Percentiles rank a stretch among this genome's conserved stretches.
Conservation (phyloP, 345 rosid species). For the Cardamine occulta region DNA sequence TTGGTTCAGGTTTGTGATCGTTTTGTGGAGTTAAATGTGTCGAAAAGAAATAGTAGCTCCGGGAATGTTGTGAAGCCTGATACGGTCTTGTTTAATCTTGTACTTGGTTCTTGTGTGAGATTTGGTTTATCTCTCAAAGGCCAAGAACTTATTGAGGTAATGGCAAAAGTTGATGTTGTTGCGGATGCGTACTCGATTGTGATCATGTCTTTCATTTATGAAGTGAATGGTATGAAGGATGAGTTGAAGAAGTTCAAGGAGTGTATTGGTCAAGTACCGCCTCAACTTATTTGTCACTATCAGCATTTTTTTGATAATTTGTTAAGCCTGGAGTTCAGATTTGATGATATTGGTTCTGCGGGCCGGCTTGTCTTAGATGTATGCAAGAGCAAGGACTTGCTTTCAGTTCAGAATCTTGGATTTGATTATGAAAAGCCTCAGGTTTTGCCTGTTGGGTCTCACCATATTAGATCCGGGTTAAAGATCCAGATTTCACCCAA, state of each 20-base stretch:
- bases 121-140: slow-evolving; percentile 71
- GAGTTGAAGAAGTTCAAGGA: slow-evolving; percentile 74
- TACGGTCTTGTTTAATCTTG: slow-evolving; percentile 71
- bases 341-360: slow-evolving; percentile 73
- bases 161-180: slow-evolving; percentile 58
- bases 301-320: slow-evolving; percentile 62
- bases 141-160: slow-evolving; percentile 67
- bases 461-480: slow-evolving; percentile 61
- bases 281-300: slow-evolving; percentile 57
- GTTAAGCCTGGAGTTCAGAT: slow-evolving; percentile 71
- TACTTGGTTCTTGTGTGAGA: slow-evolving; percentile 75
- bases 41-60: slow-evolving; percentile 29
- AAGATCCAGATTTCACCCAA: slow-evolving; percentile 62
- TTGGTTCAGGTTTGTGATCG: slow-evolving; percentile 66
- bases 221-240: slow-evolving; percentile 74
- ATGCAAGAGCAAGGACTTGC: slow-evolving; percentile 41
- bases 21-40: slow-evolving; percentile 25
- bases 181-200: slow-evolving; percentile 79
- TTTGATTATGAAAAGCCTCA: slow-evolving; percentile 42
- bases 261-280: slow-evolving; percentile 52
- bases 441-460: slow-evolving; percentile 75
- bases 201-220: slow-evolving; percentile 62
- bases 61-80: slow-evolving; percentile 58
- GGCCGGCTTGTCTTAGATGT: slow-evolving; percentile 60
- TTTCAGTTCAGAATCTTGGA: slow-evolving; percentile 34